These are phyloP conservation scores for Ganoderma sinense DNA, from an alignment of 1,284 basidiomycete species.

Conservation along the genomic window DNA sequence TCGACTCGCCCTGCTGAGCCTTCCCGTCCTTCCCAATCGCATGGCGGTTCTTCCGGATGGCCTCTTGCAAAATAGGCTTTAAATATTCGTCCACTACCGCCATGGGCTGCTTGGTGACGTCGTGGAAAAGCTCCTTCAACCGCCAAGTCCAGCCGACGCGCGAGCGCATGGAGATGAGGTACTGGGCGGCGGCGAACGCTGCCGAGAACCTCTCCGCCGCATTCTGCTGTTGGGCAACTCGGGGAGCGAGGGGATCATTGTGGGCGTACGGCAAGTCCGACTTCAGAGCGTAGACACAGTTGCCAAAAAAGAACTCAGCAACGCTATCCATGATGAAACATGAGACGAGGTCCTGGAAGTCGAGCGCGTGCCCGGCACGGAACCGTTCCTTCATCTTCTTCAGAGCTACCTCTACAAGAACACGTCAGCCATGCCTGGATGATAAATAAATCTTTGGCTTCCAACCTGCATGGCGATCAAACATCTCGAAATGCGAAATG, in stretches of 20 bases:
- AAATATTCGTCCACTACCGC: constrained; percentile 29
- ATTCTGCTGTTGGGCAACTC: not conserved
- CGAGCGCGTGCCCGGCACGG: constrained; percentile 21
- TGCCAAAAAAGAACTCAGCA: constrained; percentile 50
- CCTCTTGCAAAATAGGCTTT: constrained; percentile 51
- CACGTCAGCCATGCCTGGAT: not conserved
- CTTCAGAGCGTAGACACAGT: constrained; percentile 43
- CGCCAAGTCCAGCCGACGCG: constrained; percentile 40
- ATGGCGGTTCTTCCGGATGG: constrained; percentile 41
- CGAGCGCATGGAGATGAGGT: constrained; percentile 40
- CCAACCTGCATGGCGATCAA: constrained; percentile 26
- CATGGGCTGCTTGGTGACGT: constrained; percentile 28
- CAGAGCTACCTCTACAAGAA: constrained; percentile 22
- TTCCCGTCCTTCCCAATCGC: constrained; percentile 24
- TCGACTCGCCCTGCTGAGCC: constrained; percentile 27
- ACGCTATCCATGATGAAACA: constrained; percentile 50
- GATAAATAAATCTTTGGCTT: not conserved
- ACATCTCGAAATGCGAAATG: constrained; percentile 30
- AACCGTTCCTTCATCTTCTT: constrained; percentile 31
- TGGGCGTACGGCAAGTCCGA: constrained; percentile 42
- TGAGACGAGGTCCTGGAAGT: constrained; percentile 40
- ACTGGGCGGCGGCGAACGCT: constrained; percentile 49
- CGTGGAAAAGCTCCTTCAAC: constrained; percentile 24
- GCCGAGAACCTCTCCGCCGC: constrained; percentile 45
- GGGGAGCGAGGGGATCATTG: constrained; percentile 13